phyloP scores from a whole-genome alignment of 2,329 filamentous ascomycete species.

The Daldinia sp. region DNA sequence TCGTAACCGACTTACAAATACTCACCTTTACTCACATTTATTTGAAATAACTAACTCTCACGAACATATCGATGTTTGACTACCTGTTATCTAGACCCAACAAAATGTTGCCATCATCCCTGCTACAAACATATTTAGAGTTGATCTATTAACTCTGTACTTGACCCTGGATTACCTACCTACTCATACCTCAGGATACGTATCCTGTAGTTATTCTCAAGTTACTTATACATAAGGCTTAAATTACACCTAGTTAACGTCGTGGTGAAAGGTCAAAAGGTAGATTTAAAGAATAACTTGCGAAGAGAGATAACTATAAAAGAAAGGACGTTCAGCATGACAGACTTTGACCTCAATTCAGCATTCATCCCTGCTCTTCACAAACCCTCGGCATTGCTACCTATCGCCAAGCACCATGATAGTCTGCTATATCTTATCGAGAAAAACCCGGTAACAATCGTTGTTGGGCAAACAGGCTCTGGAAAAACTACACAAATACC shows the following conservation, averaged over 20 bases:
- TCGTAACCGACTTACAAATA: background rate
- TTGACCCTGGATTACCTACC: no score
- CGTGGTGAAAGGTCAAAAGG: conserved; percentile 21
- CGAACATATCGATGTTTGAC: background rate
- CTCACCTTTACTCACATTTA: background rate
- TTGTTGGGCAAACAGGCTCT: conserved; percentile 93
- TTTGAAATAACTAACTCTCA: background rate
- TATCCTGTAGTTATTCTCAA: background rate
- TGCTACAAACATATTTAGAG: background rate
- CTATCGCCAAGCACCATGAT: conserved; percentile 86
- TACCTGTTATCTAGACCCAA: background rate
- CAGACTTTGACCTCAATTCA: conserved; percentile 68
- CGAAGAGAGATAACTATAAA: background rate
- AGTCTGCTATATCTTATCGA: conserved; percentile 88
- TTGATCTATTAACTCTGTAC: background rate
- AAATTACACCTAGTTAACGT: background rate
- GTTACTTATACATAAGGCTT: background rate
- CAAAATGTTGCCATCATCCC: background rate
- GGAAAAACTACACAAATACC: conserved; percentile 97
- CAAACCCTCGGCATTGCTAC: conserved; percentile 84
- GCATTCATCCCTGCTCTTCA: conserved; percentile 84
- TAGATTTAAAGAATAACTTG: conserved; percentile 14
- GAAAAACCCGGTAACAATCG: conserved; percentile 83
- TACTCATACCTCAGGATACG: background rate
- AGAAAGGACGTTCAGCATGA: conserved; percentile 55